These are phyloP conservation scores for Neocatenulostroma microsporum DNA, from an alignment of 2,329 filamentous ascomycete species.

Conservation along the genomic window DNA sequence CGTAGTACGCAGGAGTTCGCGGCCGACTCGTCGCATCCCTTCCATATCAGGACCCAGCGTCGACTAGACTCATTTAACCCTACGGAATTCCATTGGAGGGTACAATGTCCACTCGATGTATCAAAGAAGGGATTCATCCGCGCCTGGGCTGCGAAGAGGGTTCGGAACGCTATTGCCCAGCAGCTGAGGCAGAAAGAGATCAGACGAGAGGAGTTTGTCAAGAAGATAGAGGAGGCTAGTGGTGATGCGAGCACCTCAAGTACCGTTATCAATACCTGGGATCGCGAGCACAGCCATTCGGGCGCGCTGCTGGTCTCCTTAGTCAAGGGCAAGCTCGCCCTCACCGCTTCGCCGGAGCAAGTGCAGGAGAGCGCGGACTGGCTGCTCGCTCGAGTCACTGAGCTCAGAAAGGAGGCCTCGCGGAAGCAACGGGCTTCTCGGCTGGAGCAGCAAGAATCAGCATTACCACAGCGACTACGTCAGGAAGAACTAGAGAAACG, in stretches of 20 bases:
- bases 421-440: not conserved
- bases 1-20: slow-evolving; percentile 15
- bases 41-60: slow-evolving; percentile 27
- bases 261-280: not conserved
- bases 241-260: not conserved
- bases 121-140: slow-evolving; percentile 40
- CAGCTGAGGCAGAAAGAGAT: not conserved
- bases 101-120: slow-evolving; percentile 28
- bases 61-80: slow-evolving; percentile 20
- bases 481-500: not conserved
- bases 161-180: slow-evolving; percentile 22
- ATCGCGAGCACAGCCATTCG: not conserved
- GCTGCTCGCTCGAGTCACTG: not conserved
- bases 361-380: slow-evolving; percentile 7
- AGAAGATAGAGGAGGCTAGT: not conserved
- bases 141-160: slow-evolving; percentile 37
- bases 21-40: slow-evolving; percentile 22
- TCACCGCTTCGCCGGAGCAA: slow-evolving; percentile 15
- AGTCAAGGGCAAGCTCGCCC: slow-evolving; percentile 12
- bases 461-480: not conserved
- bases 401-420: not conserved
- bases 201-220: not conserved
- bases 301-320: slow-evolving; percentile 11
- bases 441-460: not conserved
- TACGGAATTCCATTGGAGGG: slow-evolving; percentile 43